Conservation (phyloP, 345 rosid genomes). For the Hevea brasiliensis region DNA sequence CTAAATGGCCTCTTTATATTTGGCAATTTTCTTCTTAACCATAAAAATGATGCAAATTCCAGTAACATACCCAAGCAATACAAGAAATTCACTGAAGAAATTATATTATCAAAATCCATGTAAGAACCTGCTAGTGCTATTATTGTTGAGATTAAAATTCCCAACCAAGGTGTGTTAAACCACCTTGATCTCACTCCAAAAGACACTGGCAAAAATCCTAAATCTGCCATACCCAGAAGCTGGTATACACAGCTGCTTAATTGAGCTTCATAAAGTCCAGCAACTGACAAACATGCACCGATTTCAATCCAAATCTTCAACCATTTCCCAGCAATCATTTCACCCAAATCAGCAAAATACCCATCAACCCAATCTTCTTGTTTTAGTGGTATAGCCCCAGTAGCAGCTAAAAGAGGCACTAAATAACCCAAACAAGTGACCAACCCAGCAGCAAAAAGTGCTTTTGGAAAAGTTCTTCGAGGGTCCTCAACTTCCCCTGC, state of each 20-base stretch:
- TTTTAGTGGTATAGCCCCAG: constrained; percentile 14
- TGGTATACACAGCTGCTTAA: constrained; percentile 24
- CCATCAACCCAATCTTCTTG: constrained; percentile 28
- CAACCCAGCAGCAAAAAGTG: constrained; percentile 20
- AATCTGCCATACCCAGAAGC: constrained; percentile 31
- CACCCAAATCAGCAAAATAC: constrained; percentile 22
- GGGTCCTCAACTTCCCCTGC: constrained; percentile 36
- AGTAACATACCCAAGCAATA: constrained; percentile 51
- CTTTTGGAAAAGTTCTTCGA: constrained; percentile 23
- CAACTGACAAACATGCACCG: constrained; percentile 24
- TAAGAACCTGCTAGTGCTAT: constrained; percentile 26
- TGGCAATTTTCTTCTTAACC: constrained; percentile 45
- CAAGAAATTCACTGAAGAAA: constrained; percentile 45
- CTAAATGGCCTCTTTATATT: constrained; percentile 35
- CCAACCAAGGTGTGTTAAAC: constrained; percentile 50
- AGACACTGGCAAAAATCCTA: constrained; percentile 23
- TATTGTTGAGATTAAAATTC: constrained; percentile 36
- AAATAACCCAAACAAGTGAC: constrained; percentile 20
- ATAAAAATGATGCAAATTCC: constrained; percentile 47
- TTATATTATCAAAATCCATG: constrained; percentile 36
- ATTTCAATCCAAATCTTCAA: constrained; percentile 29
- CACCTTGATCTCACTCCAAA: constrained; percentile 28
- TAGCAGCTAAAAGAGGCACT: constrained; percentile 27
- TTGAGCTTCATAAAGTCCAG: constrained; percentile 32
- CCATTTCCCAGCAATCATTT: constrained; percentile 32